These are phyloP conservation scores for Saccharum hybrid DNA, from an alignment of 202 grass and related monocot genomes.

Conservation along the genomic window DNA sequence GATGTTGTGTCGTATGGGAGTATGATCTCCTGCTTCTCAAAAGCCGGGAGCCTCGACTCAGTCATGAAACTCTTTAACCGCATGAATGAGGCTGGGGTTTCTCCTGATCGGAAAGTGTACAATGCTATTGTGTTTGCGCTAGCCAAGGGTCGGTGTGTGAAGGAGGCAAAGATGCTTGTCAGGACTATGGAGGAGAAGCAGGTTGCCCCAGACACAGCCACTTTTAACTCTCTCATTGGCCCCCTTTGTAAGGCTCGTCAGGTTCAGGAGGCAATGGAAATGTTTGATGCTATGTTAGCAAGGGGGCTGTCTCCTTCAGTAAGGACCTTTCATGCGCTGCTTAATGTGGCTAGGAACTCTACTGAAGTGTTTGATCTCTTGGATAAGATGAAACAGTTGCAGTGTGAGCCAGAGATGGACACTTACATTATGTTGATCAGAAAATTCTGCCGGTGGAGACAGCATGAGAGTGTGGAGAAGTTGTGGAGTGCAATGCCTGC, in stretches of 20 bases:
- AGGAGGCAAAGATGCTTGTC: conserved; percentile 67
- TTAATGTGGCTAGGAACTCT: conserved; percentile 53
- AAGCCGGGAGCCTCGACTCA: conserved; percentile 66
- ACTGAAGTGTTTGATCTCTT: conserved; percentile 68
- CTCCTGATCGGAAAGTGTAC: conserved; percentile 69
- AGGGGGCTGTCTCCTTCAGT: conserved; percentile 63
- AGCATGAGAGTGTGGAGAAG: conserved; percentile 67
- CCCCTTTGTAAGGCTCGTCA: conserved; percentile 70
- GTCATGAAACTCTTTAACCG: conserved; percentile 78
- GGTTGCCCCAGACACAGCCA: conserved; percentile 55
- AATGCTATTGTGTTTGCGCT: conserved; percentile 75
- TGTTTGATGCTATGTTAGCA: conserved; percentile 72
- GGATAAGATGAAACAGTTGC: conserved; percentile 58
- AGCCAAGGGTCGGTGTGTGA: conserved; percentile 65
- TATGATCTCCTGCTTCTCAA: conserved; percentile 91
- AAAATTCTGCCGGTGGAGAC: conserved; percentile 80
- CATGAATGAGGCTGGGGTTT: conserved; percentile 69
- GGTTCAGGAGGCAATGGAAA: conserved; percentile 61
- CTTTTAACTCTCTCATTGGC: conserved; percentile 76
- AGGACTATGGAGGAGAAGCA: conserved; percentile 67
- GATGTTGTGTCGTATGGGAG: conserved; percentile 76
- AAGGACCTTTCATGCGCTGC: conserved; percentile 81
- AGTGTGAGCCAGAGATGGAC: conserved; percentile 60
- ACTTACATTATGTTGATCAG: conserved; percentile 86
- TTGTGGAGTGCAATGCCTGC: conserved; percentile 74